Evolutionary conservation across 1,284 basidiomycete species (phyloP).

Genomic region (Prillingera fragicola): DNA sequence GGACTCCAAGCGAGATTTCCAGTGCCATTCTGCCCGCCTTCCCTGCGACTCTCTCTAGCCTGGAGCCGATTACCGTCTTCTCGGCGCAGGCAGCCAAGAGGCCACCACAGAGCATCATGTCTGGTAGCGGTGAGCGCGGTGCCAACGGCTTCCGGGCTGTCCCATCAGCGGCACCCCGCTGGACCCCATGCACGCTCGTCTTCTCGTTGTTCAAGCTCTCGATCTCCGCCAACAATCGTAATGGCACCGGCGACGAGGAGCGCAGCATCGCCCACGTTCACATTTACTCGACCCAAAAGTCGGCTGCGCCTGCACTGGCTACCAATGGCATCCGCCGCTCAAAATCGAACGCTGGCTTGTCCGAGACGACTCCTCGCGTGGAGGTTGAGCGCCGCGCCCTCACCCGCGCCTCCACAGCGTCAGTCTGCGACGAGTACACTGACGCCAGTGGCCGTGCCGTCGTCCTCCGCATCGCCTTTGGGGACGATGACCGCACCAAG

Average conservation of each 20-base stretch:
- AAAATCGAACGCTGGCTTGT: neutral
- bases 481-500: slow-evolving; percentile 14
- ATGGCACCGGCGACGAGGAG: slow-evolving; percentile 8
- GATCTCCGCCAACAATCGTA: neutral
- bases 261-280: slow-evolving; percentile 19
- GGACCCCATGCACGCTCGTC: slow-evolving; percentile 17
- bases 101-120: slow-evolving; percentile 1
- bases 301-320: neutral
- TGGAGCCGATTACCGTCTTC: slow-evolving; percentile 32
- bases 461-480: slow-evolving; percentile 17
- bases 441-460: slow-evolving; percentile 7
- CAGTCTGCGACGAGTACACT: slow-evolving; percentile 5
- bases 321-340: neutral
- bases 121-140: neutral
- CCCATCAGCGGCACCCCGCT: slow-evolving; percentile 5
- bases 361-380: neutral
- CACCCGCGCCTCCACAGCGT: slow-evolving; percentile 7
- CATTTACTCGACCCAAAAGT: slow-evolving; percentile 6
- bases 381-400: slow-evolving; percentile 17
- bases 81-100: slow-evolving; percentile 16
- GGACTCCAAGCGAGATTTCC: slow-evolving; percentile 10
- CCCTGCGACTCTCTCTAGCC: slow-evolving; percentile 19
- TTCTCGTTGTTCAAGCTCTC: slow-evolving; percentile 19
- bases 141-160: neutral
- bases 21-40: slow-evolving; percentile 28